Percentiles rank a stretch among this genome's conserved stretches.
Evolutionary conservation across 225 moss, liverwort and hornwort species (phyloP).

Genomic region (Sphagnum contortum): DNA sequence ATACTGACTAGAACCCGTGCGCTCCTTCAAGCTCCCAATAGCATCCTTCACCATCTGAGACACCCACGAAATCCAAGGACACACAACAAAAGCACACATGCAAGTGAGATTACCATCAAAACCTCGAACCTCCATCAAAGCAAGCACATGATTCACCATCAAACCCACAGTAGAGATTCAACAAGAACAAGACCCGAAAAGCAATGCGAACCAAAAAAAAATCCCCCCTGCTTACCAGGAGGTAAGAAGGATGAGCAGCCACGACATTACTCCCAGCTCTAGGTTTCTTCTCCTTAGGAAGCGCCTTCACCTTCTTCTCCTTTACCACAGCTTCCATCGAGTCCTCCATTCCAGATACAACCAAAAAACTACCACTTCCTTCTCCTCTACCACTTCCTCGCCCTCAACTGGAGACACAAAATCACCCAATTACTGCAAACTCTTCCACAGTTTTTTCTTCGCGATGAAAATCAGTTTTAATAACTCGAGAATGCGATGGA

Average conservation of each 20-base stretch:
- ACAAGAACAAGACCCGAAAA: neutral
- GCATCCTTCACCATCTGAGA: constrained; percentile 77
- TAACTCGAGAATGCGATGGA: no score
- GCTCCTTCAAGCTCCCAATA: constrained; percentile 68
- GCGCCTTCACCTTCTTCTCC: constrained; percentile 32
- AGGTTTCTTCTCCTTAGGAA: constrained; percentile 41
- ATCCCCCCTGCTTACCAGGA: constrained; percentile 28
- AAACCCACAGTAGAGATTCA: neutral
- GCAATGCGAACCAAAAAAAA: neutral
- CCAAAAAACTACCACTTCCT: no score
- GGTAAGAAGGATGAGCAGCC: constrained; percentile 61
- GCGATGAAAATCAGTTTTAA: no score
- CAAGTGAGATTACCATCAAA: neutral
- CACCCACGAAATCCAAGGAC: neutral
- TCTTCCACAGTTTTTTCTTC: no score
- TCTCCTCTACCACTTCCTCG: no score
- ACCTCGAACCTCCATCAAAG: neutral
- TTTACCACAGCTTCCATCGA: neutral
- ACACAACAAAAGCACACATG: neutral
- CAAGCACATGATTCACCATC: neutral
- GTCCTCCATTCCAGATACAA: no score
- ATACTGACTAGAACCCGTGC: constrained; percentile 80
- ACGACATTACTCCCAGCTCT: constrained; percentile 25
- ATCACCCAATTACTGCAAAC: no score
- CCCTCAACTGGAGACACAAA: no score